Evolutionary conservation across 148 eudicot genomes (phyloP), one percentile per base, ranked within the genome.

Genomic region (Dianthus caryophyllus): DNA sequence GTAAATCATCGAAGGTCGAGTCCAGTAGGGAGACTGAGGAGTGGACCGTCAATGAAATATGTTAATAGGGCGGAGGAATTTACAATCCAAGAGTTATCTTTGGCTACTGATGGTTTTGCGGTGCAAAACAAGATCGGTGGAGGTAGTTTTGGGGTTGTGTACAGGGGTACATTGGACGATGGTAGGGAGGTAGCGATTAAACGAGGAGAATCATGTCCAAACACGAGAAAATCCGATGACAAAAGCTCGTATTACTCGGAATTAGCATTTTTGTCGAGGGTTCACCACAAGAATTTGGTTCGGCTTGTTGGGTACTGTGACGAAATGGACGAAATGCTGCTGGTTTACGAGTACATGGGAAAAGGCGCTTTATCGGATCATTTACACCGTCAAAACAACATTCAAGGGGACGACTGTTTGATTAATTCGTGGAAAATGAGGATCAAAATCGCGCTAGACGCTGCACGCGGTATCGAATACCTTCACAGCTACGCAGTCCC

Each of bases 401-500:
- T 77, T 4, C 87, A 80, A 14, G 87, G 80, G 67, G 62, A 65
- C 21, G 70, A 82, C 29, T 84, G 87, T 56, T 12, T 85, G 2
- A 53, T 93, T 30, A 89, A 89, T 74, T 81, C 87, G 0, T 93
- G 96, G 96, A 89, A 89, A 68, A 79, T 83, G 78, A 80, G 98
- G 81, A 89, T 93, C 68, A 83, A 77, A 58, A 83, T 89, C 14
- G 78, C 96, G 16, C 56, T 93, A 66, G 98, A 93, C 31, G 95
- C 98, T 1, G 82, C 98, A 16, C 87, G 87, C n/a, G 98, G 98
- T 15, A 87, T 93, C 1, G 96, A 93, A 59, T 93, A 93, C 66
- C 83, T 93, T 6, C 98, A 93, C 56, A 89, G 78, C 21, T 93
- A 93, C 21, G 98, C 98, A 38, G 98, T 89, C 30, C 98, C 98